Base-by-base conservation (phyloP, 345 rosid species). In the Jatropha curcas region DNA sequence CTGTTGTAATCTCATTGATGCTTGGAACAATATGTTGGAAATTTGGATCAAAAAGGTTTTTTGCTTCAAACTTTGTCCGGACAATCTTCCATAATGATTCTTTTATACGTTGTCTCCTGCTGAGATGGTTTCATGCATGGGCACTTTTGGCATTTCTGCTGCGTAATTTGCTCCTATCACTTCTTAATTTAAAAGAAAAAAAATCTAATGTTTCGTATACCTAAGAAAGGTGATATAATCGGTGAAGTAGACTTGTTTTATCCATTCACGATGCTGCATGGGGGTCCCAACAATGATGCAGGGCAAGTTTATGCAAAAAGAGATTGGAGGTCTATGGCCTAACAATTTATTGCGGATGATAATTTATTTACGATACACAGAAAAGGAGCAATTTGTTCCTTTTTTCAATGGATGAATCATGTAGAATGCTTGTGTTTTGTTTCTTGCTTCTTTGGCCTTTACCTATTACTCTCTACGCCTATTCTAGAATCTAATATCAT, bases 1-100 rank as follows among this genome's bases (percentile, higher is more conserved):
- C 99, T 10, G 83, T 91, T 46, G 80, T 95, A 27, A 95, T 95
- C 75, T 92, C 99, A 43, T 39, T 91, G 67, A 95, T 95, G 98
- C 97, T 95, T 68, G 99, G 99, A 81, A 77, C 98, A 64, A 92
- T 95, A 75, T 95, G 99, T 82, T 95, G 99, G 98, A 86, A 83
- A 80, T 95, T 91, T 55, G 98, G 99, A 65, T 80, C 89, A 37
- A 86, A 89, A 81, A 92, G 94, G 98, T 92, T 55, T n/a, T 43
- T 43, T 51, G 24, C 8, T 45, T 74, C 22, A 28, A 71, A 63
- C 43, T 35, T 59, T 52, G 22, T 68, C 14, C 6, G 43, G 41
- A n/a, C 22, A 58, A 41, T 62, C 46, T 71, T 65, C 45, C 24
- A n/a, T 51, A 67, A 20, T 60, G 30, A 45, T 30, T 39, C 66